Evolutionary conservation across 805 yeast genomes (phyloP).

Genomic region (Spathaspora girioi): DNA sequence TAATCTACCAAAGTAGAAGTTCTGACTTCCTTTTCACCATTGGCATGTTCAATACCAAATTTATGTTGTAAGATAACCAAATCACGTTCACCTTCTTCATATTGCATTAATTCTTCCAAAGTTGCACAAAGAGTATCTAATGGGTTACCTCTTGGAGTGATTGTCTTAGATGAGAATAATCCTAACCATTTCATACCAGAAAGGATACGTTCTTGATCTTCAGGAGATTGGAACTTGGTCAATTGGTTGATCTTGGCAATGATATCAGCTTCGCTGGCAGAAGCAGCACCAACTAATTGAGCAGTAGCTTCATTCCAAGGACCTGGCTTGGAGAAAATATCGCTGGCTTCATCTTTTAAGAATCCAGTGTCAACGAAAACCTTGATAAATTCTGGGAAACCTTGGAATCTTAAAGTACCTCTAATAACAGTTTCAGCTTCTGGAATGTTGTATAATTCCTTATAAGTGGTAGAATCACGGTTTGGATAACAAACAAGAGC

Average conservation of each 20-base stretch:
- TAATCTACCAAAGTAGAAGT: constrained; percentile 93
- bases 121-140: constrained; percentile 96
- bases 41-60: constrained; percentile 95
- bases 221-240: constrained; percentile 76
- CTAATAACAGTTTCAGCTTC: constrained; percentile 96
- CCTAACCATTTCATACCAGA: constrained; percentile 94
- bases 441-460: constrained; percentile 88
- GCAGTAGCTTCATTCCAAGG: constrained; percentile 92
- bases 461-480: constrained; percentile 94
- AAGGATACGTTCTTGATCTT: constrained; percentile 81
- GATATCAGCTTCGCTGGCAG: constrained; percentile 69
- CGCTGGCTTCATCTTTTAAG: constrained; percentile 71
- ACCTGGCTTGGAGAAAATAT: constrained; percentile 49
- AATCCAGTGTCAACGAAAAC: constrained; percentile 92
- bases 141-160: constrained; percentile 89
- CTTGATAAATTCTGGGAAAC: constrained; percentile 97
- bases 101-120: constrained; percentile 93
- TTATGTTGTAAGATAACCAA: constrained; percentile 94
- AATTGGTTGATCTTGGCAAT: constrained; percentile 69
- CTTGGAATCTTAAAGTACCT: constrained; percentile 97
- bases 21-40: constrained; percentile 86
- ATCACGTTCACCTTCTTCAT: constrained; percentile 93
- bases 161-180: constrained; percentile 70
- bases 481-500: constrained; percentile 95
- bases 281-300: constrained; percentile 67